Conservation (phyloP, 2,329 filamentous ascomycete genomes). For the Pseudogymnoascus sp. region DNA sequence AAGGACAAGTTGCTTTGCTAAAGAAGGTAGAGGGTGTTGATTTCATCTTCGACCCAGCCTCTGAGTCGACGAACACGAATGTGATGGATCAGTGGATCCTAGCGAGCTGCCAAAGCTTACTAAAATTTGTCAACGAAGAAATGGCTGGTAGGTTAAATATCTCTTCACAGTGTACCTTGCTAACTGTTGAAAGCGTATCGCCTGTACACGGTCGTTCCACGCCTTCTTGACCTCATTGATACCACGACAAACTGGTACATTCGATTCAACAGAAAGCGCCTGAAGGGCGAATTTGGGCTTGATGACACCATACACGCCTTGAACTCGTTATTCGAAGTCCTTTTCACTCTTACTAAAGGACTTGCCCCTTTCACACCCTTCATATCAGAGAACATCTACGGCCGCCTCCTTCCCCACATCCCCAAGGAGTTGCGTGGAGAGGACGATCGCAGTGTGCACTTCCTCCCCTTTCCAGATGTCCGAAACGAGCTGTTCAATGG, state of each 20-base stretch:
- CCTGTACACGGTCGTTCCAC: slow-evolving; percentile 84
- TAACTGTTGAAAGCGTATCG: slow-evolving; percentile 48
- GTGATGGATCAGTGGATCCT: slow-evolving; percentile 97
- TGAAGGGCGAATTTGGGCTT: slow-evolving; percentile 82
- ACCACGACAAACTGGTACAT: slow-evolving; percentile 99
- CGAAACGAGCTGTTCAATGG: slow-evolving; percentile 80
- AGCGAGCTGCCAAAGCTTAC: slow-evolving; percentile 80
- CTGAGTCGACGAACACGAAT: slow-evolving; percentile 71
- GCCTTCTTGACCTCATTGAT: slow-evolving; percentile 75
- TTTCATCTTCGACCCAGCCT: slow-evolving; percentile 68
- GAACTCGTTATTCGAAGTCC: slow-evolving; percentile 88
- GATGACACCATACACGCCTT: slow-evolving; percentile 84
- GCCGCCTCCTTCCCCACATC: slow-evolving; percentile 72
- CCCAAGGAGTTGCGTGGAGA: slow-evolving; percentile 60
- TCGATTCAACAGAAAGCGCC: slow-evolving; percentile 79
- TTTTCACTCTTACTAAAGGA: slow-evolving; percentile 80
- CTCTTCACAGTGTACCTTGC: slow-evolving; percentile 1
- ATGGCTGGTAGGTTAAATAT: slow-evolving; percentile 58
- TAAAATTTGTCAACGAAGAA: slow-evolving; percentile 87
- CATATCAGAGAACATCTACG: slow-evolving; percentile 90
- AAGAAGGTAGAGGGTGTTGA: slow-evolving; percentile 78
- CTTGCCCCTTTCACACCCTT: slow-evolving; percentile 95
- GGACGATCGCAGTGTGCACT: slow-evolving; percentile 83
- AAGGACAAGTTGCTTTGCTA: slow-evolving; percentile 73
- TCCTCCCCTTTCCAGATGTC: slow-evolving; percentile 82